Base-by-base conservation (phyloP, 495 filamentous ascomycete genomes). In the Annulohypoxylon moriforme region DNA sequence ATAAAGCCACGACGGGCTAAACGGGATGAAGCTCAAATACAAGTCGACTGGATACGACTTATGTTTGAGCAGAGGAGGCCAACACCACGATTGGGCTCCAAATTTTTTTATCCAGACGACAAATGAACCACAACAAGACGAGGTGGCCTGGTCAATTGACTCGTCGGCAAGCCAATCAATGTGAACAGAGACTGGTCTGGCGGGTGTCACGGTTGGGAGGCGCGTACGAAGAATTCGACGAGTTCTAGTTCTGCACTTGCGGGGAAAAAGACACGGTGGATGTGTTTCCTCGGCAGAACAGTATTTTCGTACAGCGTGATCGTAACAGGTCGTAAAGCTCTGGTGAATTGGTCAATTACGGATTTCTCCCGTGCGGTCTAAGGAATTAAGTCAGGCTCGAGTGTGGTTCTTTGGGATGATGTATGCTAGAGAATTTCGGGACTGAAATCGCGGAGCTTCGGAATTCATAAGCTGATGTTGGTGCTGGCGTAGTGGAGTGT, bases 1-100 rank as follows among this genome's bases (percentile, higher is more conserved):
- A 59, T 24, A 68, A 63, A 44, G 69, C 63, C 38, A 78, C 67
- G 72, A 77, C 71, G 79, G 75, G 82, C 78, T 77, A 75, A 81
- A 73, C 16, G 34, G 25, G 65, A 20, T n/a, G 16, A 63, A 46
- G 34, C 62, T 69, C 55, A 62, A 53, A 61, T 46, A 69, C 55
- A 63, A 67, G 71, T 60, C 71, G 66, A 67, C 53, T 29, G 27
- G 52, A 66, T 10, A 65, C 66, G 66, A 69, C 66, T 52, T 63
- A 60, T 40, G 63, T 56, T 57, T 70, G 61, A 74, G 34, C 59
- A 63, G 16, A 56, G 58, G 58, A 50, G 42, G 59, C 67, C 66
- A 68, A 67, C 47, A 69, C 53, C 31, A 68, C 71, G 44, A 69
- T 63, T 73, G 50, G 62, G 22, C 34, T 49, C 34, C 57, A 42